Evolutionary conservation across 129 eudicot species (phyloP).

Genomic region (Chrysanthemum lavandulifolium): DNA sequence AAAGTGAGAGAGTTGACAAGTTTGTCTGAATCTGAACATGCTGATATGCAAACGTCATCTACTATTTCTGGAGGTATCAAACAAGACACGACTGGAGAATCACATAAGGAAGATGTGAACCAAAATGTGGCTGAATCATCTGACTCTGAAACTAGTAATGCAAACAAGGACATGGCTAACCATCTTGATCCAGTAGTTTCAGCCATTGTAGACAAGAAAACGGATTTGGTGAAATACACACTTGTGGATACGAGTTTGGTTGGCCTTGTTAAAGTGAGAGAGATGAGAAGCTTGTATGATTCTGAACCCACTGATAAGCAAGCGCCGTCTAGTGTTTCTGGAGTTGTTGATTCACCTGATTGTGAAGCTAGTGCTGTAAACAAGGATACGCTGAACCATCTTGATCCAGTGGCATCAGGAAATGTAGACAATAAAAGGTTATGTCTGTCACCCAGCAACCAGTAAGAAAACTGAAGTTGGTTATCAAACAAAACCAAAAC

Average conservation of each 20-base stretch:
- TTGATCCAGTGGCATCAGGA: neutral
- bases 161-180: neutral
- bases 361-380: slow-evolving; percentile 1
- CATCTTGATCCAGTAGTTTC: neutral
- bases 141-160: neutral
- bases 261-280: no score
- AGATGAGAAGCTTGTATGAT: no score
- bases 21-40: slow-evolving; percentile 23
- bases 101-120: neutral
- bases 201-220: no score
- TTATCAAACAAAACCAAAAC: slow-evolving; percentile 13
- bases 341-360: neutral
- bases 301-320: no score
- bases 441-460: neutral
- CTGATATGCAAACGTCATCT: neutral
- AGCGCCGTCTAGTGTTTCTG: neutral
- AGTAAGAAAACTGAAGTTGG: slow-evolving; percentile 16
- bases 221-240: no score
- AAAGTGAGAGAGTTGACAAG: slow-evolving; percentile 32
- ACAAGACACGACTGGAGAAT: neutral
- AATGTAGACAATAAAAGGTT: neutral
- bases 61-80: neutral
- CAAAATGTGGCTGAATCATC: neutral
- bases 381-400: neutral
- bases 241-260: no score